Base-by-base conservation (phyloP, 352 stramenopile species). In the Nothophytophthora sp. region DNA sequence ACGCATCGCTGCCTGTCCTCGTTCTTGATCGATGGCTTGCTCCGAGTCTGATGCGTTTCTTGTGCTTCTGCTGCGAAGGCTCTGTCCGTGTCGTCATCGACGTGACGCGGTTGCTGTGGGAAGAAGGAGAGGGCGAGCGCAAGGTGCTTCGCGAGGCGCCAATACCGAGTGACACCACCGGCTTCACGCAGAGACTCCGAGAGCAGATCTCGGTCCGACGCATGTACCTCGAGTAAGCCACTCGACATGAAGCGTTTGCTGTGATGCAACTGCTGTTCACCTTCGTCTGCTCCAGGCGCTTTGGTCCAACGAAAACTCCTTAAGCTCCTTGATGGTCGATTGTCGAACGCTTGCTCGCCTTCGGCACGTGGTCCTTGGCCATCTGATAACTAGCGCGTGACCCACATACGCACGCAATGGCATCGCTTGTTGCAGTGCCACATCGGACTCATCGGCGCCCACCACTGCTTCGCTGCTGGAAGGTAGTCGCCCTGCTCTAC, bases 21-120 rank as follows among this genome's bases (percentile, higher is more conserved):
- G 4, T 1, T 38, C n/a, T 34, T 9, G n/a, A 28, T 10, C n/a
- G 16, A 2, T 30, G 6, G 20, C 1, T 41, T 32, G 29, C 22
- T 9, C 38, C 18, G 32, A 12, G 19, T 10, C 44, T 23, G 37
- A 13, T 22, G 37, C 1, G 23, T 63, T 7, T 34, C 32, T 46
- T 45, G 3, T 41, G 20, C 23, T 56, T 12, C 11, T 44, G 41
- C 9, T 36, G 38, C n/a, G 9, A n/a, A 70, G 61, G 55, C 40
- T 49, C 50, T 24, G 50, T 70, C 19, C 61, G 61, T 32, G 34
- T 70, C 41, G 50, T 66, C 11, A 59, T 70, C 18, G 50, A 66
- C 42, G 61, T 70, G n/a, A 66, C 55, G 22, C 39, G 50, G 16
- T 9, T 70, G 19, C 12, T 70, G 20, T 59, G 40, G 32, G 45